These are phyloP conservation scores for Asterella californica DNA, from an alignment of 225 moss, liverwort and hornwort species.

Conservation along the genomic window DNA sequence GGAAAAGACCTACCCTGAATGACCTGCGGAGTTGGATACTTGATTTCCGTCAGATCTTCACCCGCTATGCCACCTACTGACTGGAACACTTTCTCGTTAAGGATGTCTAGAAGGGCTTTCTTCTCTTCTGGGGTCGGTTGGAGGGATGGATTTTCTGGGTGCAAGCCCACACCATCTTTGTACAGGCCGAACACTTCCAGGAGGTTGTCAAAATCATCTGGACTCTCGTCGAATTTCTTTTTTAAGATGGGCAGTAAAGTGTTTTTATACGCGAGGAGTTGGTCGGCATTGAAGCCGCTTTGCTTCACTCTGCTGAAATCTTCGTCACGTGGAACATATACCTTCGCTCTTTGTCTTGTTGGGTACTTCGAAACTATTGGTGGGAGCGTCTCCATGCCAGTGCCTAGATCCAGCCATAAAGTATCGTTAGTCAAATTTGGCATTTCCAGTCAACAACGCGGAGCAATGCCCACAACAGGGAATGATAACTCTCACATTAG, in stretches of 20 bases:
- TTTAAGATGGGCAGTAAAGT: slow-evolving; percentile 32
- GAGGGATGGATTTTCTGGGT: slow-evolving; percentile 31
- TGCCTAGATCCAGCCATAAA: not conserved
- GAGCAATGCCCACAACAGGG: not conserved
- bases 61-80: not conserved
- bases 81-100: not conserved
- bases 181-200: slow-evolving; percentile 12
- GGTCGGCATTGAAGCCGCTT: slow-evolving; percentile 31
- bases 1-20: slow-evolving; percentile 6
- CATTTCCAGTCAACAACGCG: not conserved
- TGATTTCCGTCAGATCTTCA: not conserved
- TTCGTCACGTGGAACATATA: slow-evolving; percentile 43
- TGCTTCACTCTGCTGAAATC: slow-evolving; percentile 46
- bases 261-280: slow-evolving; percentile 35
- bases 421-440: not conserved
- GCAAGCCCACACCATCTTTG: slow-evolving; percentile 11
- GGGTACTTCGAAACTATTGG: not conserved
- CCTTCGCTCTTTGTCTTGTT: slow-evolving; percentile 33
- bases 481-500: not conserved
- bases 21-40: slow-evolving; percentile 15
- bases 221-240: slow-evolving; percentile 38
- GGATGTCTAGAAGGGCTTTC: not conserved
- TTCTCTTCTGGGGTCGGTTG: not conserved
- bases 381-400: not conserved
- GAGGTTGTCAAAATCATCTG: slow-evolving; percentile 39